A percentile compares a stretch with the other conserved stretches of the same genome.
Evolutionary conservation across 1,284 basidiomycete genomes (phyloP).

Genomic region (Waitea zeae): DNA sequence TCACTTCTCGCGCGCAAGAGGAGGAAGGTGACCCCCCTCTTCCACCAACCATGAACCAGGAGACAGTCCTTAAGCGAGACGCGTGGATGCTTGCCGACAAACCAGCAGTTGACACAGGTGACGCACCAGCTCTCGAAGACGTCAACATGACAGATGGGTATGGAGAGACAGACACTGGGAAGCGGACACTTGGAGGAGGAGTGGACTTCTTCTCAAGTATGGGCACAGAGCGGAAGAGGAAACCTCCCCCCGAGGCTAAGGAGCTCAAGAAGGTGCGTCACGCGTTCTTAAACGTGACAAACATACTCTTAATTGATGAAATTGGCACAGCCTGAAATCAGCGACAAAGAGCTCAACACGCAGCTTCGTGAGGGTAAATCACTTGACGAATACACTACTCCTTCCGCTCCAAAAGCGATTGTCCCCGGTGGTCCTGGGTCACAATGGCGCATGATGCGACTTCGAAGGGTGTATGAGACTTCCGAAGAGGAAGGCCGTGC

Average conservation of each 20-base stretch:
- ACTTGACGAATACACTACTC: conserved; percentile 36
- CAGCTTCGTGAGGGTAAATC: conserved; percentile 47
- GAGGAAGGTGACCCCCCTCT: conserved; percentile 24
- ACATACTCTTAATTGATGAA: conserved; percentile 4
- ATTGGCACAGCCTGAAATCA: conserved; percentile 32
- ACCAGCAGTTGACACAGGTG: conserved; percentile 10
- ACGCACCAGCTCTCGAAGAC: conserved; percentile 11
- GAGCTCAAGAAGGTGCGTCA: conserved; percentile 52
- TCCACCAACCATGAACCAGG: conserved; percentile 25
- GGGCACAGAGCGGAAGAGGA: conserved; percentile 61
- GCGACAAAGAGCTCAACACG: conserved; percentile 67
- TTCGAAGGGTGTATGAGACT: conserved; percentile 77
- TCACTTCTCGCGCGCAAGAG: conserved; percentile 39
- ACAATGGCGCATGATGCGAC: conserved; percentile 96
- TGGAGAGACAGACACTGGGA: conserved; percentile 33
- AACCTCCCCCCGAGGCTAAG: conserved; percentile 41
- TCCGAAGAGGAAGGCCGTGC: conserved; percentile 69
- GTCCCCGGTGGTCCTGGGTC: conserved; percentile 83
- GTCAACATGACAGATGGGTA: conserved; percentile 47
- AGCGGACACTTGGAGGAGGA: conserved; percentile 29
- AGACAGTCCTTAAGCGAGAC: conserved; percentile 48
- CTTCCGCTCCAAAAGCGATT: conserved; percentile 28
- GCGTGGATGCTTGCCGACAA: conserved; percentile 78
- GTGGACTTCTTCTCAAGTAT: conserved; percentile 79
- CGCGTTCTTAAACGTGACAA: conserved; percentile 1